Evolutionary conservation across 805 yeast species (phyloP), one percentile per base, ranked within the genome.

Genomic region (Teunomyces gatunensis): DNA sequence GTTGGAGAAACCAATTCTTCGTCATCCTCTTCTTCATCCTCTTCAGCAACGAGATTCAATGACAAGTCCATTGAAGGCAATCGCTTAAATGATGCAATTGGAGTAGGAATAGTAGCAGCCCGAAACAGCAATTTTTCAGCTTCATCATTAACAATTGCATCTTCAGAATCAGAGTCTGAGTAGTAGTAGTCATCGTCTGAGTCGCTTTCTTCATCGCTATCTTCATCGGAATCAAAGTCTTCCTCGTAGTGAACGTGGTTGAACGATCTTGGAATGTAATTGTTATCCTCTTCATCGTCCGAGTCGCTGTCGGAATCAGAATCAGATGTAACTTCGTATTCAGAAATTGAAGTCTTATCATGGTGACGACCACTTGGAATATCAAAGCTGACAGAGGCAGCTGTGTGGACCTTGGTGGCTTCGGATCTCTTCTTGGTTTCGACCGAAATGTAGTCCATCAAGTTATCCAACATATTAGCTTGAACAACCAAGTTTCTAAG

Each of bases 381-480:
- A 15, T 48, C 43, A 28, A 52, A 50, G 21, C 45, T 28, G 56
- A 46, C 45, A 54, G 52, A 50, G 47, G 49, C 21, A 23, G 53
- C 25, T 18, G 28, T 44, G 21, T 36, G 23, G 21, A 47, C 15
- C 39, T 40, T 43, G 48, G 29, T 37, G 17, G 54, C 48, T 10
- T 25, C 21, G 12, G 44, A 37, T 25, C 33, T 39, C 52, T 64
- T 62, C 46, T 55, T 61, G 32, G 69, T 56, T 51, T 65, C 67
- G 33, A 50, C 57, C 42, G 67, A 52, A 32, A 79, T 65, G 47
- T 68, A 68, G 57, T 80, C 87, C 78, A 85, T 82, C 45, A 85
- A 60, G 51, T 71, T 74, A 58, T 85, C 90, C 52, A 85, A 73
- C 70, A 85, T 67, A 61, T 85, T 85, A 17, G 90, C 89, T 63